phyloP scores from a whole-genome alignment of 2,329 filamentous ascomycete genomes.

The Alternaria ethzedia region DNA sequence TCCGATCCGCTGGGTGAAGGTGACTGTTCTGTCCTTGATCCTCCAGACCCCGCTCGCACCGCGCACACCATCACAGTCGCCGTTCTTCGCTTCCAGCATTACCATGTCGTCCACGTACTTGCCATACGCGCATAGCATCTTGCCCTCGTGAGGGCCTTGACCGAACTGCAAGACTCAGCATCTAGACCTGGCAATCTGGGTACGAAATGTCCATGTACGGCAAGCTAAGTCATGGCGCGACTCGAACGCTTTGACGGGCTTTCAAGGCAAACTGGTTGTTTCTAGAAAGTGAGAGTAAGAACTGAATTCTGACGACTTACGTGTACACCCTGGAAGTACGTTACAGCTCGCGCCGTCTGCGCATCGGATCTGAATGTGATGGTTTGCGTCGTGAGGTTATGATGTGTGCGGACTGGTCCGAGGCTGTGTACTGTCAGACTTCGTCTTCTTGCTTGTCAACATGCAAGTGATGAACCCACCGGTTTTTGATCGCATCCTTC shows the following conservation, averaged over 20 bases:
- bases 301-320: neutral
- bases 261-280: neutral
- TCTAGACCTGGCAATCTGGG: neutral
- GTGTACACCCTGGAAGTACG: conserved; percentile 53
- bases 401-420: conserved; percentile 50
- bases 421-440: conserved; percentile 35
- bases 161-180: conserved; percentile 41
- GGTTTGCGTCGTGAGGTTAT: conserved; percentile 52
- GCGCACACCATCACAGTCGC: conserved; percentile 36
- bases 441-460: neutral
- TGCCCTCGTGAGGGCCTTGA: conserved; percentile 50
- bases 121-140: conserved; percentile 51
- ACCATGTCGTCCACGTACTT: conserved; percentile 51
- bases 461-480: conserved; percentile 27
- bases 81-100: conserved; percentile 25
- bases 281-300: neutral
- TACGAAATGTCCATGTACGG: neutral
- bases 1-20: conserved; percentile 47
- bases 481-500: conserved; percentile 39
- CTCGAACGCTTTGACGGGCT: neutral
- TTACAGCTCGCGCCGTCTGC: conserved; percentile 44
- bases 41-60: conserved; percentile 51
- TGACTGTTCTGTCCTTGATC: conserved; percentile 46
- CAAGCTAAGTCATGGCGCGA: neutral
- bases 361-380: conserved; percentile 41